Evolutionary conservation across 164 flowering plant genomes (phyloP).

Genomic region (Macadamia integrifolia): DNA sequence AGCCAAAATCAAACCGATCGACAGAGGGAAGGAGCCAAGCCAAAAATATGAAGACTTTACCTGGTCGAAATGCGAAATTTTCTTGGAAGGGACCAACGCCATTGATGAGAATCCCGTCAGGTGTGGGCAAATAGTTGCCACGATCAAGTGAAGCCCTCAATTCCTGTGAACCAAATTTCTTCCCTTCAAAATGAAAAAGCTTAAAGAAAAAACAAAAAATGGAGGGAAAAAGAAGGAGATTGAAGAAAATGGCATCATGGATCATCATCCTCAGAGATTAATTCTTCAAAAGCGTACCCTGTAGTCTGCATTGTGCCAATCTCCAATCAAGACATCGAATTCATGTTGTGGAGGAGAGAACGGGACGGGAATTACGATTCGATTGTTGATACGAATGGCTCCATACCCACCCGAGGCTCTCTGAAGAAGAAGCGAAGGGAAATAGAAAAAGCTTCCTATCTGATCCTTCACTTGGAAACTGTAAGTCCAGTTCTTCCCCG

Average conservation of each 20-base stretch:
- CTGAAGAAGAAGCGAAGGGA: slow-evolving; percentile 45
- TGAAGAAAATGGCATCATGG: no score
- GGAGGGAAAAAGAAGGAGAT: no score
- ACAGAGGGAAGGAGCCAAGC: no score
- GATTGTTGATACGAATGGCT: slow-evolving; percentile 33
- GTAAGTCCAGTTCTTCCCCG: slow-evolving; percentile 55
- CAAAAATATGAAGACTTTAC: not conserved
- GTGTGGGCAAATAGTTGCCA: slow-evolving; percentile 15
- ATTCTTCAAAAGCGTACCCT: slow-evolving; percentile 11
- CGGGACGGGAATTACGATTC: slow-evolving; percentile 19
- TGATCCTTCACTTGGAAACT: slow-evolving; percentile 63
- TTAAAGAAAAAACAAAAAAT: no score
- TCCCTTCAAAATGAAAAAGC: no score
- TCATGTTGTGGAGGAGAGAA: slow-evolving; percentile 24
- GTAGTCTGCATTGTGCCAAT: slow-evolving; percentile 33
- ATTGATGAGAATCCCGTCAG: slow-evolving; percentile 28
- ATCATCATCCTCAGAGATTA: no score
- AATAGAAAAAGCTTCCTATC: slow-evolving; percentile 57
- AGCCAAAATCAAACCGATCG: no score
- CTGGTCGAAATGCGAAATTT: slow-evolving; percentile 13
- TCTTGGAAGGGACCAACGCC: slow-evolving; percentile 17
- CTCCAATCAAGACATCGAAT: slow-evolving; percentile 31
- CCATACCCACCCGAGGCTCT: slow-evolving; percentile 60
- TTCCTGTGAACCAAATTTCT: not conserved
- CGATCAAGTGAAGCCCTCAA: slow-evolving; percentile 13